phyloP scores from a whole-genome alignment of 2,329 filamentous ascomycete genomes.

The Aspergillus hiratsukae region DNA sequence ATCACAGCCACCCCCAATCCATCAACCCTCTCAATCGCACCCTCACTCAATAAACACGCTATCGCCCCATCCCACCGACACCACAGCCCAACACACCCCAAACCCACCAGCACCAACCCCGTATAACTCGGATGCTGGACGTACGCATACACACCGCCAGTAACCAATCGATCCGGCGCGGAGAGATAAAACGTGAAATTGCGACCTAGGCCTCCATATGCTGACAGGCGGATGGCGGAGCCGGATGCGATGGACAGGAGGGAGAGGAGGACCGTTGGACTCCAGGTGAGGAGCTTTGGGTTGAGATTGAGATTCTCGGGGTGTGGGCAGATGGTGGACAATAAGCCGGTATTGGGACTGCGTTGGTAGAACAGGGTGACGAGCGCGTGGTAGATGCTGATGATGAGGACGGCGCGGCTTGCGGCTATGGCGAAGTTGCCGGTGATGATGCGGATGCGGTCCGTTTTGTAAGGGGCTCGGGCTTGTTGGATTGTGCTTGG shows the following conservation, averaged over 20 bases:
- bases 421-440: conserved; percentile 4
- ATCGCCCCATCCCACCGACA: conserved; percentile 34
- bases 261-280: conserved; percentile 5
- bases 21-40: conserved; percentile 1
- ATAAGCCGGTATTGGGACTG: neutral
- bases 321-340: conserved; percentile 16
- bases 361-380: conserved; percentile 10
- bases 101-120: conserved; percentile 34
- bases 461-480: conserved; percentile 7
- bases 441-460: conserved; percentile 16
- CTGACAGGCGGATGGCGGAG: conserved; percentile 28
- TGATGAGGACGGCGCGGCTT: conserved; percentile 5
- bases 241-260: conserved; percentile 19
- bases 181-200: conserved; percentile 53
- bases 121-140: conserved; percentile 54
- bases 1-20: conserved; percentile 11
- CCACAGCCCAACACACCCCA: conserved; percentile 25
- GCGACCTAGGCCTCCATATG: conserved; percentile 45
- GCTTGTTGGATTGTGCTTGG: conserved; percentile 3
- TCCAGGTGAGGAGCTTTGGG: conserved; percentile 24
- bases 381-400: conserved; percentile 18
- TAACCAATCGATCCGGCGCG: conserved; percentile 44
- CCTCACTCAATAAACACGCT: conserved; percentile 34
- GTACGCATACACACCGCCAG: conserved; percentile 46
- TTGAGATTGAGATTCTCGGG: conserved; percentile 12